Evolutionary conservation across 352 stramenopile genomes (phyloP).

Genomic region (Globisporangium lucens): DNA sequence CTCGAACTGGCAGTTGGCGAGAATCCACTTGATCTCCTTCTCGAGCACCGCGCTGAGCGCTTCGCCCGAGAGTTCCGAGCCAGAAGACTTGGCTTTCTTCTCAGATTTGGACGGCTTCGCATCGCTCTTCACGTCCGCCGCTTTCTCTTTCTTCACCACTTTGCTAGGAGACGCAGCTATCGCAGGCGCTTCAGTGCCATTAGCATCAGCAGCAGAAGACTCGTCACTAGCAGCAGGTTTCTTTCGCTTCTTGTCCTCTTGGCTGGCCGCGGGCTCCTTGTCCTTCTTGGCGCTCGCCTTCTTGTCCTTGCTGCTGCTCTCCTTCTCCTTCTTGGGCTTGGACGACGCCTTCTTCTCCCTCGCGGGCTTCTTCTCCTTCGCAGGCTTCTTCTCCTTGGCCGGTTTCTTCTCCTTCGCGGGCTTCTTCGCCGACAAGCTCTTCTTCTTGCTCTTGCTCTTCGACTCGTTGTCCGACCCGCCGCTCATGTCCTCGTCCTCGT

Average conservation of each 20-base stretch:
- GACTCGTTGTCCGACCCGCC: conserved; percentile 19
- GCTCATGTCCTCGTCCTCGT: conserved; percentile 21
- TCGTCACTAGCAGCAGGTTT: conserved; percentile 10
- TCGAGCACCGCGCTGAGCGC: conserved; percentile 57
- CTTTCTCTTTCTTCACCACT: conserved; percentile 36
- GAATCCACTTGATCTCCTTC: conserved; percentile 77
- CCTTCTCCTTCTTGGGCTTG: conserved; percentile 27
- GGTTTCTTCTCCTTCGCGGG: conserved; percentile 35
- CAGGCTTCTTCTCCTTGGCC: conserved; percentile 21
- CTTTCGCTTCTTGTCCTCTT: conserved; percentile 31
- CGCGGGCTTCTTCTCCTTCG: conserved; percentile 21
- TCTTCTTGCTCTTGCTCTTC: conserved; percentile 28
- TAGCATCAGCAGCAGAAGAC: not conserved
- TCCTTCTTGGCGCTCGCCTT: conserved; percentile 27
- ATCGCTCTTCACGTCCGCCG: conserved; percentile 35
- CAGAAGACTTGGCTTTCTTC: conserved; percentile 7
- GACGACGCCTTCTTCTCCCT: conserved; percentile 18
- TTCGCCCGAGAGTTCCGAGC: conserved; percentile 30
- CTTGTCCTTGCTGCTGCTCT: conserved; percentile 33
- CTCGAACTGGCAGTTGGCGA: conserved; percentile 74
- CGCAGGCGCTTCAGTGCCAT: not conserved
- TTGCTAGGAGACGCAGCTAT: conserved; percentile 28
- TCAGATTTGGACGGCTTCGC: not conserved
- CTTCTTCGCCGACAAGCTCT: conserved; percentile 24
- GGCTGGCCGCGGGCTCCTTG: conserved; percentile 11